Base-by-base conservation (phyloP, 2,329 filamentous ascomycete genomes). In the Sporothrix variecibatus region DNA sequence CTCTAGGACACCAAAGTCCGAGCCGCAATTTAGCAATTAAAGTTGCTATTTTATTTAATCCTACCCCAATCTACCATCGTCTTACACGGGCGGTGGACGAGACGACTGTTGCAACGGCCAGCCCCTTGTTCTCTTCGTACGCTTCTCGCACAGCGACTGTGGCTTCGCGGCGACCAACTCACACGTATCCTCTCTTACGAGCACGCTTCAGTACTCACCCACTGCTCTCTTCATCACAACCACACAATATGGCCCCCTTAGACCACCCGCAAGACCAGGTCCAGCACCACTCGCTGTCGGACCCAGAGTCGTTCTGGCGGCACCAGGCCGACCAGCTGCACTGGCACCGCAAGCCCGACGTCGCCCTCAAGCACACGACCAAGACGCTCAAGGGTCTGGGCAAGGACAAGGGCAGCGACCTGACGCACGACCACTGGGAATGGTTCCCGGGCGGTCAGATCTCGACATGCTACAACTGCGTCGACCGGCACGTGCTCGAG, bases 371-470 rank as follows among this genome's bases (percentile, higher is more conserved):
- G 2, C 85, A 84, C 53, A 87, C 86, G 26, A 89, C 86, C 67
- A 95, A 93, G 82, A 89, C 85, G 8, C 85, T 96, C 26, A 23
- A 23, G 20, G 49, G 40, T 2, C 12, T 26, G 46, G 40, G 56
- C 56, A 34, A 65, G 46, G 60, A 70, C 62, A 82, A 85, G 72
- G 88, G 84, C 76, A 91, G 90, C 73, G 83, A 90, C 73, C 83
- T 86, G n/a, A 84, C 85, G 20, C 91, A 97, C 80, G 87, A 90
- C 58, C 90, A 92, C 80, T 98, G 95, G 94, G 89, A 90, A 76
- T 98, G 95, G 95, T 98, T 97, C 78, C 89, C 93, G 0, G 93
- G 90, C 76, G 95, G 95, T 76, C 91, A 96, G 84, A 93, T 98
- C 78, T 96, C 93, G 53, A 97, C 94, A 0, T 94, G 93, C 78